These are phyloP conservation scores for Colletotrichum musicola DNA, from an alignment of 2,329 filamentous ascomycete genomes.

Conservation along the genomic window DNA sequence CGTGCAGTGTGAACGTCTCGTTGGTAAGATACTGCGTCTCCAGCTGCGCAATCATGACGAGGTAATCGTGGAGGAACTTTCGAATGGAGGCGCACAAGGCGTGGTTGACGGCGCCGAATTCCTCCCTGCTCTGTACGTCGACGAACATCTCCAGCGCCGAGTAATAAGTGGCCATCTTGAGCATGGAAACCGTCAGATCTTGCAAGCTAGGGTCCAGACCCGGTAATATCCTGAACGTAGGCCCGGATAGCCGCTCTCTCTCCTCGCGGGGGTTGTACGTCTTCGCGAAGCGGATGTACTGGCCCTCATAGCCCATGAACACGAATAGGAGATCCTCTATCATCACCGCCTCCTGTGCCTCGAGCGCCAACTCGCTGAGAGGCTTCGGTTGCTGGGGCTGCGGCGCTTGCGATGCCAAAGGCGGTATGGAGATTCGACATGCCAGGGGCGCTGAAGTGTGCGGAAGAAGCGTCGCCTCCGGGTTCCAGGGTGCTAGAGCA, in stretches of 20 bases:
- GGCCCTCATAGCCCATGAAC: slow-evolving; percentile 99
- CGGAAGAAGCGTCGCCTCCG: slow-evolving; percentile 79
- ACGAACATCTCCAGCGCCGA: slow-evolving; percentile 92
- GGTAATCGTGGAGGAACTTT: slow-evolving; percentile 91
- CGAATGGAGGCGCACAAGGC: slow-evolving; percentile 95
- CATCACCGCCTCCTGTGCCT: slow-evolving; percentile 87
- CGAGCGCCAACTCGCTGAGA: slow-evolving; percentile 78
- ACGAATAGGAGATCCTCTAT: slow-evolving; percentile 93
- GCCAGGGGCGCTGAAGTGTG: slow-evolving; percentile 80
- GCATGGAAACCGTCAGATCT: slow-evolving; percentile 88
- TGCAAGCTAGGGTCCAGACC: slow-evolving; percentile 92
- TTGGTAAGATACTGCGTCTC: slow-evolving; percentile 94
- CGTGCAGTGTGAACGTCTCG: slow-evolving; percentile 89
- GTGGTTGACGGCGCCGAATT: slow-evolving; percentile 95
- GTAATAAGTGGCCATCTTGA: slow-evolving; percentile 95
- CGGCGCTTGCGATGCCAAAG: slow-evolving; percentile 80
- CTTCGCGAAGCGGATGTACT: slow-evolving; percentile 90
- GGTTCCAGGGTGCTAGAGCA: slow-evolving; percentile 74
- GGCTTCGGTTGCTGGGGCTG: slow-evolving; percentile 74
- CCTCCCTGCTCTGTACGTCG: slow-evolving; percentile 91
- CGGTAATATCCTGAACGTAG: slow-evolving; percentile 81
- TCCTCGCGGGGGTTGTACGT: slow-evolving; percentile 87
- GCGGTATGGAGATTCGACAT: slow-evolving; percentile 71
- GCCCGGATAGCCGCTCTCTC: slow-evolving; percentile 87
- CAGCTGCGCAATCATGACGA: slow-evolving; percentile 91